phyloP scores from a whole-genome alignment of 1,284 basidiomycete genomes.

The Dichomitus squalens region DNA sequence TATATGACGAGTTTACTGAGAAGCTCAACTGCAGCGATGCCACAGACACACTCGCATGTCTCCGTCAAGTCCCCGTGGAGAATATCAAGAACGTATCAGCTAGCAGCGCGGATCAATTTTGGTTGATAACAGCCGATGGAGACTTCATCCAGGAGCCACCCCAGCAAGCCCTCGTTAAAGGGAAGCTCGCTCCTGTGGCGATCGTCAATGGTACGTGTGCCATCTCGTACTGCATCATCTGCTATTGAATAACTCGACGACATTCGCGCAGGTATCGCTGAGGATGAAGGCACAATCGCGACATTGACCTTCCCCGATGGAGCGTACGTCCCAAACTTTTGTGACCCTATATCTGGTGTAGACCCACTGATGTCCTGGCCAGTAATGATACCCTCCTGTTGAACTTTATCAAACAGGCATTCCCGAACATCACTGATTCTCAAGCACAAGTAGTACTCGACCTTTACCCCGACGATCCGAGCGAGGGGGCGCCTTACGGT shows the following conservation, averaged over 20 bases:
- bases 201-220: background rate
- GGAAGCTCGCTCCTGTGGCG: background rate
- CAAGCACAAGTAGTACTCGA: slow-evolving; percentile 31
- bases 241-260: background rate
- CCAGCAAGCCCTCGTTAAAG: background rate
- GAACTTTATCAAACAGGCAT: too few species aligned
- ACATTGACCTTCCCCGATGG: slow-evolving; percentile 24
- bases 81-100: background rate
- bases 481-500: slow-evolving; percentile 49
- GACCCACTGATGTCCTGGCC: too few species aligned
- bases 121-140: background rate
- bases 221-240: too few species aligned
- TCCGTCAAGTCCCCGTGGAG: background rate
- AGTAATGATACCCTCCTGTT: too few species aligned
- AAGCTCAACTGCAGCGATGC: background rate
- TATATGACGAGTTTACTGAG: background rate
- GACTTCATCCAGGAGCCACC: background rate
- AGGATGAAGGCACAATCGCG: slow-evolving; percentile 35
- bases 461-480: slow-evolving; percentile 50
- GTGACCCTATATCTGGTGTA: too few species aligned
- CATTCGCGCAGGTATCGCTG: slow-evolving; percentile 25
- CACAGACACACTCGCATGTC: background rate
- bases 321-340: slow-evolving; percentile 14
- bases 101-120: background rate
- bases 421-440: background rate